These are phyloP conservation scores for Cercospora beticola DNA, from an alignment of 2,329 filamentous ascomycete species.

Conservation along the genomic window DNA sequence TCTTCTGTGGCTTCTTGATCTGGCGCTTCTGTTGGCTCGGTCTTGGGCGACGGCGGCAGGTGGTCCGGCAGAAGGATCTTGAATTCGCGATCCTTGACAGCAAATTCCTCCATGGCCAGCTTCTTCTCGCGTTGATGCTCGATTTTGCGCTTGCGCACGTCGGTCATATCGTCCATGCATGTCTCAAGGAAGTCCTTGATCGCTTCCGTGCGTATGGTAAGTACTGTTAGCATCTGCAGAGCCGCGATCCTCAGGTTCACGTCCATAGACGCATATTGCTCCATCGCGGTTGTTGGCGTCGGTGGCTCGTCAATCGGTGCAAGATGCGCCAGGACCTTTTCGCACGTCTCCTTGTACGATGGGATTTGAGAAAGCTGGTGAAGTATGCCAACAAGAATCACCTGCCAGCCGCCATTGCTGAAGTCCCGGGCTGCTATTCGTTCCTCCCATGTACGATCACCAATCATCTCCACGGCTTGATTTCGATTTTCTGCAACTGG, in stretches of 20 bases:
- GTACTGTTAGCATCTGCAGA: constrained; percentile 80
- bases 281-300: constrained; percentile 68
- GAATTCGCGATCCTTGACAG: constrained; percentile 35
- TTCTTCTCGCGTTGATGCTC: constrained; percentile 80
- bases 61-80: constrained; percentile 74
- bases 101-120: constrained; percentile 56
- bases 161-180: constrained; percentile 91
- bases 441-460: constrained; percentile 79
- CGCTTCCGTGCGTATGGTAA: constrained; percentile 82
- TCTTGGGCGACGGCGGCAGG: constrained; percentile 60
- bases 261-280: constrained; percentile 73
- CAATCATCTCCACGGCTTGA: constrained; percentile 73
- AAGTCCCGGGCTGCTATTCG: constrained; percentile 81
- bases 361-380: constrained; percentile 79
- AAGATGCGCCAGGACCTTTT: constrained; percentile 76
- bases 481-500: constrained; percentile 47
- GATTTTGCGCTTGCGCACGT: constrained; percentile 92
- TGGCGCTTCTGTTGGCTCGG: constrained; percentile 30
- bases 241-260: constrained; percentile 78
- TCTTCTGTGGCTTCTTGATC: constrained; percentile 43
- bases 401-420: constrained; percentile 82
- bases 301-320: constrained; percentile 75
- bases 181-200: constrained; percentile 87
- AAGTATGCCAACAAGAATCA: constrained; percentile 82
- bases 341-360: constrained; percentile 67